Conservation (phyloP, 495 filamentous ascomycete species). For the Daldinia bambusicola region DNA sequence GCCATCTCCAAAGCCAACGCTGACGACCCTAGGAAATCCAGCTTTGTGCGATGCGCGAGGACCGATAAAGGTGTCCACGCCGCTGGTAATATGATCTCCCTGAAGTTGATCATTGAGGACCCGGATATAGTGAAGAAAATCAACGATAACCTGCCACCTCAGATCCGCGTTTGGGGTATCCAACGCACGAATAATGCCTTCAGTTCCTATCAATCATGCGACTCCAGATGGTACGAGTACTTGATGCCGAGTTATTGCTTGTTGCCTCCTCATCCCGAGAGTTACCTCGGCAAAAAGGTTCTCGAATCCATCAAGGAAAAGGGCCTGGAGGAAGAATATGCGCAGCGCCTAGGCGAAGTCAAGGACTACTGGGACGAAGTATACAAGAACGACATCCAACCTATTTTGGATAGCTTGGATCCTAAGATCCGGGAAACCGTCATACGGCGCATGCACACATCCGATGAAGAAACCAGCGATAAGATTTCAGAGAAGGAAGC, state of each 20-base stretch:
- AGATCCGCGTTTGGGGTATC: slow-evolving; percentile 95
- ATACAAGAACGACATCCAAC: slow-evolving; percentile 78
- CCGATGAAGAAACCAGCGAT: slow-evolving; percentile 40
- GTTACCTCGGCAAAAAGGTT: slow-evolving; percentile 83
- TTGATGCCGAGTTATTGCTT: slow-evolving; percentile 91
- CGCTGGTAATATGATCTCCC: slow-evolving; percentile 92
- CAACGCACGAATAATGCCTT: slow-evolving; percentile 85
- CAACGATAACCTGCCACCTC: slow-evolving; percentile 81
- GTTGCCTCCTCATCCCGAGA: slow-evolving; percentile 88
- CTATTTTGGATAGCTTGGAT: slow-evolving; percentile 68
- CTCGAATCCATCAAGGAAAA: slow-evolving; percentile 75
- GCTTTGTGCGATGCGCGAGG: slow-evolving; percentile 89
- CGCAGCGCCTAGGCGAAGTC: slow-evolving; percentile 77
- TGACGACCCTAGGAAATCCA: slow-evolving; percentile 94
- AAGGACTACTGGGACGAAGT: slow-evolving; percentile 81
- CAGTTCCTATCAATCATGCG: slow-evolving; percentile 90
- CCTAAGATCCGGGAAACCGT: slow-evolving; percentile 56
- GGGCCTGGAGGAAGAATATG: slow-evolving; percentile 72
- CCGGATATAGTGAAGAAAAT: slow-evolving; percentile 86
- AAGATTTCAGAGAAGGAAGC: slow-evolving; percentile 20
- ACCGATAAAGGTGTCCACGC: slow-evolving; percentile 99
- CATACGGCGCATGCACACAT: slow-evolving; percentile 52
- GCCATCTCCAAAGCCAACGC: slow-evolving; percentile 97
- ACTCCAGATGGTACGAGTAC: slow-evolving; percentile 96
- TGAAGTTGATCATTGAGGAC: slow-evolving; percentile 96